Percentiles rank a stretch among this genome's conserved stretches.
Evolutionary conservation across 2,329 filamentous ascomycete species (phyloP).

Genomic region (Nigrospora sphaerica): DNA sequence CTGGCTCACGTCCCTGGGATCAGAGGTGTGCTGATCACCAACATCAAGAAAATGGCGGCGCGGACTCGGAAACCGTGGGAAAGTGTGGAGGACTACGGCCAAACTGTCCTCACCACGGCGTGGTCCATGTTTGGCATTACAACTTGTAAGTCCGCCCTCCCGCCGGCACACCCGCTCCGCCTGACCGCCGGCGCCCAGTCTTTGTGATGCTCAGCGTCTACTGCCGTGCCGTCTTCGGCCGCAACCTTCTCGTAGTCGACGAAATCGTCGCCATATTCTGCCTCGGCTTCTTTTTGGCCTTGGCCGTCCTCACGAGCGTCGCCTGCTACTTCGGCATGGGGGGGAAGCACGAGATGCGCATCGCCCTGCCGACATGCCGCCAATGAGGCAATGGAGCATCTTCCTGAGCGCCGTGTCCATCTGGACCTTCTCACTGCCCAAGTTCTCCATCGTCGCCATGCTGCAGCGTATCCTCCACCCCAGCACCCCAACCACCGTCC

Average conservation of each 20-base stretch:
- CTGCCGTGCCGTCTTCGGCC: slow-evolving; percentile 12
- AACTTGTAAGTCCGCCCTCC: too few relatives aligned
- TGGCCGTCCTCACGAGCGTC: slow-evolving; percentile 20
- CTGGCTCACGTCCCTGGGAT: too few relatives aligned
- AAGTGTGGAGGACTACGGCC: too few relatives aligned
- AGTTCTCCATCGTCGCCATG: slow-evolving; percentile 23
- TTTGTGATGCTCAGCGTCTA: slow-evolving; percentile 18
- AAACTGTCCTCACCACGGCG: too few relatives aligned
- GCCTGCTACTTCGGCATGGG: slow-evolving; percentile 18
- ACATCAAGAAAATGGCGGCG: too few relatives aligned
- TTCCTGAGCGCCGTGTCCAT: slow-evolving; percentile 22
- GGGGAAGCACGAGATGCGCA: slow-evolving; percentile 15
- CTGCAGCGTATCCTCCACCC: slow-evolving; percentile 23
- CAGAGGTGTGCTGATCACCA: too few relatives aligned
- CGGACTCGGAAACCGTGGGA: too few relatives aligned
- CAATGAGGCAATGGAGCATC: slow-evolving; percentile 20
- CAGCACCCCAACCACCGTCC: slow-evolving; percentile 16
- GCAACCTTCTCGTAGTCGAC: slow-evolving; percentile 18
- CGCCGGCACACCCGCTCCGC: too few relatives aligned
- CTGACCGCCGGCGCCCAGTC: slow-evolving; percentile 7
- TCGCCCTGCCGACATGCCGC: slow-evolving; percentile 5
- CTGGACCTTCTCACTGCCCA: slow-evolving; percentile 26
- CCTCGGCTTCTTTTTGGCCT: slow-evolving; percentile 17
- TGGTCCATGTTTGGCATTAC: too few relatives aligned
- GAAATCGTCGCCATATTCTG: slow-evolving; percentile 22